Base-by-base conservation (phyloP, 495 filamentous ascomycete genomes). In the Penicillium tannophilum region DNA sequence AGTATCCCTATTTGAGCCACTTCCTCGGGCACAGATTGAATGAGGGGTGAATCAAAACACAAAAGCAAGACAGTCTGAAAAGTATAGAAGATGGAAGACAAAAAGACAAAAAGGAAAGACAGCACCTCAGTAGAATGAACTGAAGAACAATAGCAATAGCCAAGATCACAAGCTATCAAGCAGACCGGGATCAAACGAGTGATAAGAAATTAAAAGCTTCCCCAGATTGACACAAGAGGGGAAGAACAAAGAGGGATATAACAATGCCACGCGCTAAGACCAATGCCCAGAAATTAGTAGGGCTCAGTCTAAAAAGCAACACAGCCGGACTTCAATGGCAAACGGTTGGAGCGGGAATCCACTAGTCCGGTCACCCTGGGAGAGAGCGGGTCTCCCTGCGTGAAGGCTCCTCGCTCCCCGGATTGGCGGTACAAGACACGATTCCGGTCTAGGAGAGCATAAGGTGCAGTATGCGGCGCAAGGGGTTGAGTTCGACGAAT, bases 371-470 rank as follows among this genome's bases (percentile, higher is more conserved):
- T 61, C 50, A 61, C 60, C 57, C 53, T 41, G 36, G 35, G 41
- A 45, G 35, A 42, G 17, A 51, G 3, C 36, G 30, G 36, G 39
- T 60, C 58, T 67, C 55, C 57, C 56, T 70, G 67, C 56, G 61
- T 67, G 39, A 50, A 60, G 17, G 42, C 52, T 59, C 58, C 62
- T 59, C 62, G 41, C 63, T 68, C 59, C 65, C 62, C 62, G 56
- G 67, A 61, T 66, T 59, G 43, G 51, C 55, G 65, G 45, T 48
- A 44, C 45, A 41, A 67, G 66, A 67, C 63, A 66, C 52, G 41
- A 56, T 58, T 47, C 56, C 45, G 55, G 55, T 45, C 51, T 56
- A 50, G 41, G 52, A 55, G 49, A 57, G 65, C 30, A 41, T 54
- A 54, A 55, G 42, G 48, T 53, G 62, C 61, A 69, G 51, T 39